Base-by-base conservation (phyloP, 306 rosid genomes). In the Nissolia schottii region DNA sequence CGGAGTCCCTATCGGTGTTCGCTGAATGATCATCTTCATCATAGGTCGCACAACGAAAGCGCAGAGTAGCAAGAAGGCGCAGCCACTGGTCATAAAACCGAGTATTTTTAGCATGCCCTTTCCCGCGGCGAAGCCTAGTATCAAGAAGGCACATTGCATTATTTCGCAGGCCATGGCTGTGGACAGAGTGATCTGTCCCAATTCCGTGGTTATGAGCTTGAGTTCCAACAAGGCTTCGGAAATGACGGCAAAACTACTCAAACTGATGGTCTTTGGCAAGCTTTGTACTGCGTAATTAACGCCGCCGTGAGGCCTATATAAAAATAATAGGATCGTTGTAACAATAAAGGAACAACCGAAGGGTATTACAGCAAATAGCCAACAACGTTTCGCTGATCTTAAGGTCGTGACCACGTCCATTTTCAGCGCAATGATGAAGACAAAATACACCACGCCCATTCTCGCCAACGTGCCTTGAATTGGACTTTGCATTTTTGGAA, bases 101-200 rank as follows among this genome's bases (percentile, higher is more conserved):
- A 0, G 0, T 28, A 0, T n/a, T n/a, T n/a, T n/a, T 2, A 5
- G 1, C 0, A 1, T 37, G 1, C 2, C 2, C 0, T 6, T 0
- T 0, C 11, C 0, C 8, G 0, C 12, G 19, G 0, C 15, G 9
- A 13, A 18, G 0, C 3, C 6, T 5, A 72, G 0, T 6, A 29
- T 3, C 1, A 67, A 18, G 0, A 19, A 2, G 16, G 0, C 0
- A 48, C 71, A 40, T 25, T 77, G 71, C 2, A 38, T 0, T 0
- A 74, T 19, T n/a, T 82, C 86, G 1, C 38, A 29, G 7, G 78
- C 11, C 75, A 82, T 34, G 34, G 86, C 16, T 2, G 86, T 49
- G 37, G 83, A 78, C 24, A 74, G 11, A 48, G 86, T 83, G 3
- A 82, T 82, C 7, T 74, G 75, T 0, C 86, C 86, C 0, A 82